phyloP scores from a whole-genome alignment of 2,329 filamentous ascomycete genomes.

The Aulographum hederae region DNA sequence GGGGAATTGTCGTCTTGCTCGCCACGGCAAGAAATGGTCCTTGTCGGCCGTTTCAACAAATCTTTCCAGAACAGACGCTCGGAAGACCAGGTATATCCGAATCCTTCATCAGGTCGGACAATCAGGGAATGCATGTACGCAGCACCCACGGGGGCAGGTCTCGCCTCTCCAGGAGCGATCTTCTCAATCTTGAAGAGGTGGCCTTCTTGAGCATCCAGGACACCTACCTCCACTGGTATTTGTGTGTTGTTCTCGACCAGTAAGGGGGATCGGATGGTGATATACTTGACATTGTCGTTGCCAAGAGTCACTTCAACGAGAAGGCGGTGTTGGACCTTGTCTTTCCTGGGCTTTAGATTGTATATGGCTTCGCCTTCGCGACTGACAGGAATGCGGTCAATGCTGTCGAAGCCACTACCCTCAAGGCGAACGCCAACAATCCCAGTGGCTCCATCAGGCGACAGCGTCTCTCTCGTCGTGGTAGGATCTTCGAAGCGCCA shows the following conservation, averaged over 20 bases:
- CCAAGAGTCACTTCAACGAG: constrained; percentile 84
- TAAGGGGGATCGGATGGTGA: constrained; percentile 82
- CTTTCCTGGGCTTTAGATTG: constrained; percentile 70
- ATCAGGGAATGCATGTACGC: constrained; percentile 79
- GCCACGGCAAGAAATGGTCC: constrained; percentile 74
- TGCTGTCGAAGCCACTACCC: constrained; percentile 80
- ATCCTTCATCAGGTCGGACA: constrained; percentile 82
- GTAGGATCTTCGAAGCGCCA: constrained; percentile 97
- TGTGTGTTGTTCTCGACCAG: constrained; percentile 92
- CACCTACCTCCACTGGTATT: constrained; percentile 82
- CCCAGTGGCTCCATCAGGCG: constrained; percentile 64
- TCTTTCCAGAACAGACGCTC: constrained; percentile 89
- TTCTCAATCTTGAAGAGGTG: constrained; percentile 96
- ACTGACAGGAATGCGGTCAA: constrained; percentile 75
- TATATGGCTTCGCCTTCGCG: constrained; percentile 91
- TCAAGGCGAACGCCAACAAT: constrained; percentile 72
- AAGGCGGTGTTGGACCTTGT: constrained; percentile 70
- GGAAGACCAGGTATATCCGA: constrained; percentile 88
- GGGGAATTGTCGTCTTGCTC: constrained; percentile 56
- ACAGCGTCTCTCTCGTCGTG: constrained; percentile 84
- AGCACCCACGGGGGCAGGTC: constrained; percentile 81
- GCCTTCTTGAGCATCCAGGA: constrained; percentile 74
- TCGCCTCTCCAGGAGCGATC: constrained; percentile 75
- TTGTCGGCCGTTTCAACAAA: constrained; percentile 64
- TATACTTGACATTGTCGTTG: constrained; percentile 93